These are phyloP conservation scores for Ophiostoma novo-ulmi DNA, from an alignment of 2,329 filamentous ascomycete species.

Conservation along the genomic window DNA sequence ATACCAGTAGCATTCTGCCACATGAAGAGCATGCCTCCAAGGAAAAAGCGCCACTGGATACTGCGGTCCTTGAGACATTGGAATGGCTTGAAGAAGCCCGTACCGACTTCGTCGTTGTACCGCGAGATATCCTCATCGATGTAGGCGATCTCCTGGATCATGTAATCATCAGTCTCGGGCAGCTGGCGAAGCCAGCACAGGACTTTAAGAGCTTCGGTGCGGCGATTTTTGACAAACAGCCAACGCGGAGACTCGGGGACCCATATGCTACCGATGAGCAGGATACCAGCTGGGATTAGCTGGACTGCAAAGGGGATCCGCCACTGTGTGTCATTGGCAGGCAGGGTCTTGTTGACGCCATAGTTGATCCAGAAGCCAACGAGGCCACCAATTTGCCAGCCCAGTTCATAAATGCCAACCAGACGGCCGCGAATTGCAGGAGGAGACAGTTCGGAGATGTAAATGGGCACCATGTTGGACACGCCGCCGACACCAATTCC, in stretches of 20 bases:
- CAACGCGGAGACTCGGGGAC: slow-evolving; percentile 35
- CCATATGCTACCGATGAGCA: slow-evolving; percentile 55
- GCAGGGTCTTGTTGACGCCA: slow-evolving; percentile 50
- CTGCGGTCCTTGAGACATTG: slow-evolving; percentile 49
- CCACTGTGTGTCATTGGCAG: slow-evolving; percentile 52
- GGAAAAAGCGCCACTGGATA: slow-evolving; percentile 65
- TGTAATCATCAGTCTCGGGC: slow-evolving; percentile 54
- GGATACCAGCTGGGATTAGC: slow-evolving; percentile 59
- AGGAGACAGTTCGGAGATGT: slow-evolving; percentile 56
- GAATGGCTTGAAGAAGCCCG: slow-evolving; percentile 73
- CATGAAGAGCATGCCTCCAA: slow-evolving; percentile 69
- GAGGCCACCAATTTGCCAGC: slow-evolving; percentile 59
- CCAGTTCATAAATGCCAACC: slow-evolving; percentile 62
- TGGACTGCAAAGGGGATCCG: slow-evolving; percentile 61
- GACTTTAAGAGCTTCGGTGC: slow-evolving; percentile 22
- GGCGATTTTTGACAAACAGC: slow-evolving; percentile 29
- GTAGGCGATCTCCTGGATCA: slow-evolving; percentile 65
- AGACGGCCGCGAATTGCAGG: slow-evolving; percentile 60
- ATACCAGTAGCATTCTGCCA: slow-evolving; percentile 75
- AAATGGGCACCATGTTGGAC: slow-evolving; percentile 52
- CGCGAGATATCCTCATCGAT: slow-evolving; percentile 66
- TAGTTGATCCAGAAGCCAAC: slow-evolving; percentile 65
- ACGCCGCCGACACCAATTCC: slow-evolving; percentile 48
- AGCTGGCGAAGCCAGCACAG: slow-evolving; percentile 60
- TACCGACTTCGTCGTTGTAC: slow-evolving; percentile 57